Evolutionary conservation across 768 basidiomycete genomes (phyloP), one percentile per base, ranked within the genome.

Genomic region (Gloeopeniophorella convolvens): DNA sequence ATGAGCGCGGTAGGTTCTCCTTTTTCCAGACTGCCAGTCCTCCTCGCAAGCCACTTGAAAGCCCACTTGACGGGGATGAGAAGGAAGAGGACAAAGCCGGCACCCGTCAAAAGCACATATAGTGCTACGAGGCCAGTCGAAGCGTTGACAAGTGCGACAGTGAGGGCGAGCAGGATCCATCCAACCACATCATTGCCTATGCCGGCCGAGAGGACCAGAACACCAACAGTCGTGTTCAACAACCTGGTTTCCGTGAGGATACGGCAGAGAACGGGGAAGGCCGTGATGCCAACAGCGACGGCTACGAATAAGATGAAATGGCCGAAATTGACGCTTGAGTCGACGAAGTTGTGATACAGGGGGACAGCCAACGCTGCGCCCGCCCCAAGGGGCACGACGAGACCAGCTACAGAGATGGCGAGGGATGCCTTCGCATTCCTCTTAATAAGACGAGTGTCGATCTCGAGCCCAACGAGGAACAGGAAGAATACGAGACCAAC

Each of bases 231-330:
- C 20, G 88, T 91, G 39, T 89, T 83, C 42, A 94, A 74, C 2
- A 96, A 77, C 61, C 85, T 84, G 55, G 84, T 73, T 56, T 89
- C 88, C 1, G 84, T 85, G 20, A 95, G 75, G 61, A 92, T 94
- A 64, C 90, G 78, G 67, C 85, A 88, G 2, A 89, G 74, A 4
- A 89, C 85, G 1, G 86, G 85, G 68, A 89, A 89, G 0, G 85
- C 85, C 3, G 85, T 88, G 63, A 88, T 87, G 3, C 85, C 80
- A 58, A 88, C 74, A 1, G 89, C 86, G 5, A 90, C 88, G 20
- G 86, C 89, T 46, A 81, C 77, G 69, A 95, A 95, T 21, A 95
- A 78, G 28, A 91, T 66, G 67, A 93, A 94, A 63, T 89, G 79
- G 18, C 89, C 85, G 59, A 82, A 86, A 47, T 80, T 79, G 55